Percentiles rank a stretch among this genome's conserved stretches.
Evolutionary conservation across 768 basidiomycete genomes (phyloP).

Genomic region (Lentinula boryana): DNA sequence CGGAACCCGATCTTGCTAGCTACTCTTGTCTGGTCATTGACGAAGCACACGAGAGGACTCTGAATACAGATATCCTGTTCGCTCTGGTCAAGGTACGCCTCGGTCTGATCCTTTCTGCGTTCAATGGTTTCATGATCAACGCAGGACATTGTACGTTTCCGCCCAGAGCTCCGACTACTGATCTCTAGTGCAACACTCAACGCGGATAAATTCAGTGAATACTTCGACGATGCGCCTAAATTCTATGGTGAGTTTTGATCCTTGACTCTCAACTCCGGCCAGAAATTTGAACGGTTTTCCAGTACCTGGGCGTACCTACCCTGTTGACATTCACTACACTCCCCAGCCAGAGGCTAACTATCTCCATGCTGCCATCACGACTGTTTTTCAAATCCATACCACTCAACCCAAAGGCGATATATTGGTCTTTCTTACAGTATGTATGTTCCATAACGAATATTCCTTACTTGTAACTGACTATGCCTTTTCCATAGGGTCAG

Average conservation of each 20-base stretch:
- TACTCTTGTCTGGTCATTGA: conserved; percentile 97
- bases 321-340: conserved; percentile 98
- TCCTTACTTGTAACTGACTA: neutral
- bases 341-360: conserved; percentile 99
- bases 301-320: conserved; percentile 97
- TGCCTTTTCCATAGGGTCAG: conserved; percentile 63
- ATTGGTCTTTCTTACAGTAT: conserved; percentile 90
- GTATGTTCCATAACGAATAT: conserved; percentile 25
- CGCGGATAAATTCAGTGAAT: conserved; percentile 96
- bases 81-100: conserved; percentile 92
- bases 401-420: conserved; percentile 98
- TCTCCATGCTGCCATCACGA: conserved; percentile 96
- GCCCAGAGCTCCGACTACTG: conserved; percentile 87
- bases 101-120: conserved; percentile 8
- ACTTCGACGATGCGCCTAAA: conserved; percentile 94
- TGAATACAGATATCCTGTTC: conserved; percentile 98
- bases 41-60: conserved; percentile 95
- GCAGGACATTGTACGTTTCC: conserved; percentile 93
- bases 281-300: conserved; percentile 5
- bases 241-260: conserved; percentile 65
- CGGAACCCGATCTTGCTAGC: conserved; percentile 93
- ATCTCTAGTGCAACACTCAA: conserved; percentile 98
- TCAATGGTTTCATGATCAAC: conserved; percentile 14
- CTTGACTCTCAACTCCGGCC: neutral
- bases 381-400: conserved; percentile 98